Base-by-base conservation (phyloP, 257 asterid species). In the Apocynum venetum region DNA sequence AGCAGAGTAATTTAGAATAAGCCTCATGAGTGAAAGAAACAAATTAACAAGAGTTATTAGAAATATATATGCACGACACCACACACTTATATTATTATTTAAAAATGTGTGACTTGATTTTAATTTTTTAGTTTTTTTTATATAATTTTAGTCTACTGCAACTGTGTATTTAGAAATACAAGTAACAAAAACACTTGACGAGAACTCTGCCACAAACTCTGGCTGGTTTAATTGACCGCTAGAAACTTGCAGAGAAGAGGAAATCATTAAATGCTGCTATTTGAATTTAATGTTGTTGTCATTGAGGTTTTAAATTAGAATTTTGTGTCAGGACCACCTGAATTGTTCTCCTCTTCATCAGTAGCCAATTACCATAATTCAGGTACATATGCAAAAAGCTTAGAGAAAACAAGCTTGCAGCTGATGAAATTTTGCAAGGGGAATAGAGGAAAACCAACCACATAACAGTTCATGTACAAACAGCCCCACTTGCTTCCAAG, bases 401-500 rank as follows among this genome's bases (percentile, higher is more conserved):
- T 25, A 43, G 25, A 56, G 25, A 3, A 56, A 20, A 56, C 6
- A 20, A 20, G 31, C 63, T 56, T 66, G 43, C 71, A 71, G 13
- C 78, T 55, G 72, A 51, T 63, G 47, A 48, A 46, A 57, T 75
- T 31, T 9, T 9, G 40, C 40, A 53, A 66, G 35, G 79, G 64
- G 47, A 36, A 9, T 6, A 20, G 20, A 60, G 36, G 70, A 38
- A 35, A 77, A 75, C 38, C 59, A 75, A 59, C 80, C 60, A 68
- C 73, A 78, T 72, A 72, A 66, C 63, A 68, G 48, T 35, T 52
- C 75, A 68, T 56, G 55, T 31, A 68, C 68, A 69, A 36, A 53
- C 81, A 82, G 77, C 85, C 88, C 80, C 72, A 72, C 83, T 76
- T 77, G 84, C 83, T 79, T 76, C 79, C 77, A 73, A 75, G 71